Conservation (phyloP, 176 grass and related monocot species). For the Dactylis glomerata region DNA sequence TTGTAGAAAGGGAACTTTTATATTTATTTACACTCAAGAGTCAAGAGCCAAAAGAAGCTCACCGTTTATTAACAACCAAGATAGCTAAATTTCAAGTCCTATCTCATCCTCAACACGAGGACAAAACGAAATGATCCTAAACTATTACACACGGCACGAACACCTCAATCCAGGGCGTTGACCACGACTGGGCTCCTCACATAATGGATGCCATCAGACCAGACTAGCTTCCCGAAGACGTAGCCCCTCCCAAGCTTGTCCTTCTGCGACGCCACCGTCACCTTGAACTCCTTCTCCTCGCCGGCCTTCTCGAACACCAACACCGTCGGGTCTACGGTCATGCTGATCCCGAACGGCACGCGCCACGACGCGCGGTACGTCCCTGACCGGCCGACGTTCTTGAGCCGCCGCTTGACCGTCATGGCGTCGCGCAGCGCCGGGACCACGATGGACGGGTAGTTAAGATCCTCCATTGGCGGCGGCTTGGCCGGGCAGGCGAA, state of each 20-base stretch:
- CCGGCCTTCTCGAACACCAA: constrained; percentile 44
- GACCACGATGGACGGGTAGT: constrained; percentile 76
- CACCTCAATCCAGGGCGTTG: constrained; percentile 50
- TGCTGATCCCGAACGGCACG: constrained; percentile 33
- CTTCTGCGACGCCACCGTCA: constrained; percentile 41
- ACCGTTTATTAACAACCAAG: neutral
- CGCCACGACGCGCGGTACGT: constrained; percentile 45
- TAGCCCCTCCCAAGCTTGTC: constrained; percentile 41
- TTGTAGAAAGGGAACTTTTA: too few relatives aligned
- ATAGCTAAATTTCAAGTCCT: neutral
- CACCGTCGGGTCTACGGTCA: constrained; percentile 41
- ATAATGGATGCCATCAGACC: constrained; percentile 70
- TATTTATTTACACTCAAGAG: neutral
- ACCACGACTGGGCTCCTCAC: constrained; percentile 61
- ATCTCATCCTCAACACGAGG: neutral
- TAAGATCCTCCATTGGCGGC: constrained; percentile 53
- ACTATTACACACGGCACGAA: neutral
- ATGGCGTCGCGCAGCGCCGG: constrained; percentile 23
- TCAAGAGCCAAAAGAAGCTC: neutral
- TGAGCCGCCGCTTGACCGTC: constrained; percentile 51
- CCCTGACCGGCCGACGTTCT: constrained; percentile 53
- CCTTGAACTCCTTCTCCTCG: constrained; percentile 54
- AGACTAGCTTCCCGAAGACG: constrained; percentile 63
- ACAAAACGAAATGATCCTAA: neutral
- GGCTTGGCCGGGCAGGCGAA: constrained; percentile 44